Conservation (phyloP, 2,329 filamentous ascomycete genomes). For the Sarocladium strictum region DNA sequence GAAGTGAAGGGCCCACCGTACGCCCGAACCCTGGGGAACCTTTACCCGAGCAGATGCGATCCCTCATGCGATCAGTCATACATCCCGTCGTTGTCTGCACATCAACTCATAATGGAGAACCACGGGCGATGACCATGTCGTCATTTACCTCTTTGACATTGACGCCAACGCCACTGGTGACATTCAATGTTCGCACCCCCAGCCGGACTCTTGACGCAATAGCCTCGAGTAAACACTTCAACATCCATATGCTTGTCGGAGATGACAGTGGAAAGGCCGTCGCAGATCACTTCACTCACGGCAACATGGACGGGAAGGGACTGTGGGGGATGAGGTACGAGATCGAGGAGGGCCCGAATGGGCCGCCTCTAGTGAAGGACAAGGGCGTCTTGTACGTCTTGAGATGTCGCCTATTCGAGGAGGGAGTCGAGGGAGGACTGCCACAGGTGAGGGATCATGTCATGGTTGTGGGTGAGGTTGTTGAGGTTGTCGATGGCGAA, state of each 20-base stretch:
- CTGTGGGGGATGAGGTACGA: conserved; percentile 30
- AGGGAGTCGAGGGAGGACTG: conserved; percentile 33
- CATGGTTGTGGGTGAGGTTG: conserved; percentile 45
- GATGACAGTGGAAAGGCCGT: conserved; percentile 41
- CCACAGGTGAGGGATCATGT: conserved; percentile 46
- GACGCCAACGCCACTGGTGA: conserved; percentile 43
- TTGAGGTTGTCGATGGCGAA: conserved; percentile 33
- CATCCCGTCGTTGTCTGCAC: conserved; percentile 53
- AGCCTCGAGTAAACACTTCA: conserved; percentile 36
- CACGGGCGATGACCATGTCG: conserved; percentile 53
- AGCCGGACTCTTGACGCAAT: conserved; percentile 51
- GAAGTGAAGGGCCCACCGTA: not conserved
- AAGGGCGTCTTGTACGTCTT: conserved; percentile 48
- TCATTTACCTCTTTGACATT: conserved; percentile 52
- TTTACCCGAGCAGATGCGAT: conserved; percentile 43
- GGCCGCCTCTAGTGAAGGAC: conserved; percentile 38
- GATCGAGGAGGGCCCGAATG: conserved; percentile 12
- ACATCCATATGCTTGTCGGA: conserved; percentile 48
- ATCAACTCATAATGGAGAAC: conserved; percentile 27
- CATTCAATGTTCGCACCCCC: conserved; percentile 52
- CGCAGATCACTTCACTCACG: conserved; percentile 46
- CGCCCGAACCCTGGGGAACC: conserved; percentile 11
- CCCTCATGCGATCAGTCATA: conserved; percentile 47
- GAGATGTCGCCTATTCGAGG: conserved; percentile 33
- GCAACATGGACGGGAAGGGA: conserved; percentile 35